Evolutionary conservation across 2,329 filamentous ascomycete species (phyloP), one percentile per base, ranked within the genome.

Genomic region (Sodiomyces alkalinus): DNA sequence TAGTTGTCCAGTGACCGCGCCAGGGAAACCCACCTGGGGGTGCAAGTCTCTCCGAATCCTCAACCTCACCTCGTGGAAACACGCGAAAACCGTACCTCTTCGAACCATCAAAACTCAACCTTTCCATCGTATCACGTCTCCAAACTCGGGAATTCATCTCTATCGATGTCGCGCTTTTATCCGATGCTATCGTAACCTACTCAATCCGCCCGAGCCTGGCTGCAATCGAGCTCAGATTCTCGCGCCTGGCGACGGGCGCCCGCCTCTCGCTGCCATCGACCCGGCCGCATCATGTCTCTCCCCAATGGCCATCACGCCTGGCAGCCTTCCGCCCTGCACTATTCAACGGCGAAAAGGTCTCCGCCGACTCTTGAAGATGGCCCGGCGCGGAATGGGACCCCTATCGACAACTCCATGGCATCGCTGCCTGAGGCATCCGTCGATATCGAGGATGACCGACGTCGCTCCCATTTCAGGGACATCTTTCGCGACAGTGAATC

Each of bases 401-500:
- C 62, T 41, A 46, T 60, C 47, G 64, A 68, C 51, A 54, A 51
- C 49, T 48, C 55, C 42, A 48, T 52, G 37, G 46, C 51, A 31
- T 59, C 62, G 62, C 55, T 70, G 64, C 68, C 68, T 64, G 68
- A 73, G 64, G 62, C 68, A 64, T 55, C 63, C 39, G 41, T 52
- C 35, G 66, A 74, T 53, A 57, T 62, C 45, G 62, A 77, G 44
- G 78, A 83, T 27, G 79, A 86, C 48, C 68, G 70, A 41, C 67
- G 74, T 49, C 76, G 79, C 53, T 64, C 72, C 45, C 62, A 75
- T 47, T 90, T 94, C 53, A 71, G 73, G 49, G 73, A 82, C 33
- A 60, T 86, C 31, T 93, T 80, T 62, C 71, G 70, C 47, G 70
- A 70, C 52, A 77, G 72, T 43, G 83, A 94, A 55, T 67, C 72